phyloP scores from a whole-genome alignment of 164 flowering plant genomes.

The Nymphaea colorata region DNA sequence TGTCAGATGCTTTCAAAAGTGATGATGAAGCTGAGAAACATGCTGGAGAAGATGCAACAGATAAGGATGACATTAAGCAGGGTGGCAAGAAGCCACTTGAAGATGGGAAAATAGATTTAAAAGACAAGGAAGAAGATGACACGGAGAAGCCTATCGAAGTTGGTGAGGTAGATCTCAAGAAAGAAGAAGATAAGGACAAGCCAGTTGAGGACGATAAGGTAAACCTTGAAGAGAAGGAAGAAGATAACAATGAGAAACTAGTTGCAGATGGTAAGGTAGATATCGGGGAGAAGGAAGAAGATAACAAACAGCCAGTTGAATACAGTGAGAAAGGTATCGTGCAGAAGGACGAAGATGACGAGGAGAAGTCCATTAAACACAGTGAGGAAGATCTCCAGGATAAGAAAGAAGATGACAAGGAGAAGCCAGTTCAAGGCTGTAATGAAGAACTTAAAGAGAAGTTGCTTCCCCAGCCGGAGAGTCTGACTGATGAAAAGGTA shows the following conservation, averaged over 20 bases:
- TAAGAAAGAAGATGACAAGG: too few species aligned
- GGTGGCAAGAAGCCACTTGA: constrained; percentile 1
- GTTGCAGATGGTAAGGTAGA: neutral
- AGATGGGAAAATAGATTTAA: neutral
- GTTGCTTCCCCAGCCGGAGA: neutral
- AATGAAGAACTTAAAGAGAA: neutral
- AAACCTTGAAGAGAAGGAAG: too few species aligned
- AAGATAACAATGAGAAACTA: neutral
- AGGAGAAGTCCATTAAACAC: too few species aligned
- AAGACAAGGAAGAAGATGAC: neutral
- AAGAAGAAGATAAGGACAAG: too few species aligned
- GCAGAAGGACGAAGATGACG: too few species aligned
- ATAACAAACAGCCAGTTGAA: too few species aligned
- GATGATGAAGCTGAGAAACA: neutral
- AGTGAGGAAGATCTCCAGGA: too few species aligned
- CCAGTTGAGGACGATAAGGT: too few species aligned
- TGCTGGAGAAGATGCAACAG: neutral
- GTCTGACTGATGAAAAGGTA: neutral
- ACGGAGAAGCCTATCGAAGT: neutral
- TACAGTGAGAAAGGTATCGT: too few species aligned
- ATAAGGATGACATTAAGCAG: neutral
- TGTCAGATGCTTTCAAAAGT: constrained; percentile 13
- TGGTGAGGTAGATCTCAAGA: too few species aligned
- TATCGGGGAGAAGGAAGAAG: neutral
- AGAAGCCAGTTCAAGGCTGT: too few species aligned